Percentiles rank a stretch among this genome's conserved stretches.
Evolutionary conservation across 208 protist species (phyloP).

Genomic region (Leishmania mexicana): DNA sequence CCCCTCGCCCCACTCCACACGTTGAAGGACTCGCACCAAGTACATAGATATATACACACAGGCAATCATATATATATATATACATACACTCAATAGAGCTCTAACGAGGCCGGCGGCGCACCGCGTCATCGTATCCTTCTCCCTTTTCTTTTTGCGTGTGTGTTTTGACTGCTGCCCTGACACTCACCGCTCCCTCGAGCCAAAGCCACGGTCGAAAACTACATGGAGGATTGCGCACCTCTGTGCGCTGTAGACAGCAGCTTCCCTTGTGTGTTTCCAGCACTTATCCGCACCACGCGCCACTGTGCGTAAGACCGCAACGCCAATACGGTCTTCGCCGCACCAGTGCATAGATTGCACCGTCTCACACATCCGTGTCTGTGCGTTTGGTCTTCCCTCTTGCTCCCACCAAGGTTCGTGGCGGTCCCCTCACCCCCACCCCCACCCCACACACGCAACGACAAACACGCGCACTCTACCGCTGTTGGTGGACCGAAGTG

Average conservation of each 20-base stretch:
- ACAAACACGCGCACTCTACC: not conserved
- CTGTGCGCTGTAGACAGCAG: not conserved
- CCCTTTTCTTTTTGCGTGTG: not conserved
- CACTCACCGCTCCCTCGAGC: not conserved
- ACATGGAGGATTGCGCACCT: not conserved
- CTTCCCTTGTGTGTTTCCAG: not conserved
- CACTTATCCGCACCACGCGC: not conserved
- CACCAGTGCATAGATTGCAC: not conserved
- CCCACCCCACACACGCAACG: not conserved
- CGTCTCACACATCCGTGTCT: not conserved
- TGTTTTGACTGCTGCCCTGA: not conserved
- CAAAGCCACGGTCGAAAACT: not conserved
- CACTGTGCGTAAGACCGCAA: not conserved
- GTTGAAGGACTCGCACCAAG: not conserved
- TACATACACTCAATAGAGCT: not conserved
- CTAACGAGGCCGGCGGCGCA: not conserved
- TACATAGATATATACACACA: not conserved
- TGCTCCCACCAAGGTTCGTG: not conserved
- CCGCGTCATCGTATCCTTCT: not conserved
- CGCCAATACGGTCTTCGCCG: not conserved
- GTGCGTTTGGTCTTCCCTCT: not conserved
- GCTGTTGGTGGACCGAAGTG: not conserved
- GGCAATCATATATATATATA: not conserved
- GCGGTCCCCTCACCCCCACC: not conserved
- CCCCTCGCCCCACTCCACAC: not conserved